Conservation (phyloP, 768 basidiomycete species). For the Podaxis sp. region DNA sequence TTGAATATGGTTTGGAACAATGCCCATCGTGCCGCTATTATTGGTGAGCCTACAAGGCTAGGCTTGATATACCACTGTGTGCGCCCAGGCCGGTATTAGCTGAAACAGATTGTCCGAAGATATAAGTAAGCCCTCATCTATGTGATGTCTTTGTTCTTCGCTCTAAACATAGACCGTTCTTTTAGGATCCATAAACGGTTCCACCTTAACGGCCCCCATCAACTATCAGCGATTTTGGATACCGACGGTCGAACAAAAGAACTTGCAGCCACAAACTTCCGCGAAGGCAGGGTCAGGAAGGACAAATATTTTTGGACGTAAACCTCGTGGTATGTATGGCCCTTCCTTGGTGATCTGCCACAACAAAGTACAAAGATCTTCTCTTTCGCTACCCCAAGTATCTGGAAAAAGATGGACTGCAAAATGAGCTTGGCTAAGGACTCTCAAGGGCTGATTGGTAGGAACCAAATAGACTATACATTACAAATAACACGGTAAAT, state of each 20-base stretch:
- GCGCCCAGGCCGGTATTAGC: background rate
- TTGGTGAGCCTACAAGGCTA: too few relatives aligned
- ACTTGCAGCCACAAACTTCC: background rate
- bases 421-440: background rate
- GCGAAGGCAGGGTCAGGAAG: background rate
- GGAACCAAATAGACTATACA: constrained; percentile 11
- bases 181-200: background rate
- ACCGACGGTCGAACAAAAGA: background rate
- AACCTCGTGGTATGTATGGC: background rate
- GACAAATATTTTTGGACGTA: background rate
- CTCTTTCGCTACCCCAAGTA: constrained; percentile 8
- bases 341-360: background rate
- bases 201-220: background rate
- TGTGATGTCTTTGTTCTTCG: background rate
- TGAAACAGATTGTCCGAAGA: background rate
- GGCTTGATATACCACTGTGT: background rate
- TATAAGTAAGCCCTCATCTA: background rate
- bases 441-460: background rate
- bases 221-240: too few relatives aligned
- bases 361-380: background rate
- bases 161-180: background rate
- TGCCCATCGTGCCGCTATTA: too few relatives aligned
- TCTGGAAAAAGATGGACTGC: background rate
- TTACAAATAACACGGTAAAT: constrained; percentile 15
- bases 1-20: background rate